These are phyloP conservation scores for Saksenaea vasiformis DNA, from an alignment of 371 early-diverging fungal genomes.

Conservation along the genomic window DNA sequence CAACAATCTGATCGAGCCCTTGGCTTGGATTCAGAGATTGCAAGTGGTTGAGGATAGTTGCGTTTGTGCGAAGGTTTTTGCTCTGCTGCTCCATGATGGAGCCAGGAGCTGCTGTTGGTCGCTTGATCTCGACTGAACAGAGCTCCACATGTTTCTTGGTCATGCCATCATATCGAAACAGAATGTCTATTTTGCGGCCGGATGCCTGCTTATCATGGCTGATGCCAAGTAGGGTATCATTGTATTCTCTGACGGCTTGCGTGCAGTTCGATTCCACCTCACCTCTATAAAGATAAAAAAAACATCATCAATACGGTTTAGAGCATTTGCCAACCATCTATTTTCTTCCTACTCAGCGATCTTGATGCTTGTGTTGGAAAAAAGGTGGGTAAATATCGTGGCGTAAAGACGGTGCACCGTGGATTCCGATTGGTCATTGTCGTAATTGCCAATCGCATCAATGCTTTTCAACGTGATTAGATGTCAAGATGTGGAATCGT, in stretches of 20 bases:
- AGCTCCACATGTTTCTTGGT: neutral
- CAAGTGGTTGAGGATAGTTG: neutral
- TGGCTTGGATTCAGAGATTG: neutral
- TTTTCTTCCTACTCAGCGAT: conserved; percentile 3
- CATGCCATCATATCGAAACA: neutral
- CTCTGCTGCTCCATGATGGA: neutral
- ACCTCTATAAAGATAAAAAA: neutral
- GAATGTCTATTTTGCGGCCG: neutral
- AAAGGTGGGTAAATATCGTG: neutral
- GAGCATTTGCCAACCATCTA: neutral
- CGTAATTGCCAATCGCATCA: conserved; percentile 2
- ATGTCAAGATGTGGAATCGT: neutral
- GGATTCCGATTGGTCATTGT: neutral
- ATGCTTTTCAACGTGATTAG: conserved; percentile 4
- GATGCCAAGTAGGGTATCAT: conserved; percentile 5
- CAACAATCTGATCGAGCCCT: neutral
- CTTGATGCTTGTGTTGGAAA: neutral
- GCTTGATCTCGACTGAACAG: neutral
- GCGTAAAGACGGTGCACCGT: neutral
- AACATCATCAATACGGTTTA: neutral
- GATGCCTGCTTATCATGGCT: neutral
- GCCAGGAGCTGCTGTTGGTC: neutral
- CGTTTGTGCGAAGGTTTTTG: neutral
- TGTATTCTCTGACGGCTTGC: neutral
- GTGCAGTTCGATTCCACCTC: conserved; percentile 3